Percentiles rank a stretch among this genome's conserved stretches.
phyloP scores from a whole-genome alignment of 257 asterid species.

The Capsicum baccatum region DNA sequence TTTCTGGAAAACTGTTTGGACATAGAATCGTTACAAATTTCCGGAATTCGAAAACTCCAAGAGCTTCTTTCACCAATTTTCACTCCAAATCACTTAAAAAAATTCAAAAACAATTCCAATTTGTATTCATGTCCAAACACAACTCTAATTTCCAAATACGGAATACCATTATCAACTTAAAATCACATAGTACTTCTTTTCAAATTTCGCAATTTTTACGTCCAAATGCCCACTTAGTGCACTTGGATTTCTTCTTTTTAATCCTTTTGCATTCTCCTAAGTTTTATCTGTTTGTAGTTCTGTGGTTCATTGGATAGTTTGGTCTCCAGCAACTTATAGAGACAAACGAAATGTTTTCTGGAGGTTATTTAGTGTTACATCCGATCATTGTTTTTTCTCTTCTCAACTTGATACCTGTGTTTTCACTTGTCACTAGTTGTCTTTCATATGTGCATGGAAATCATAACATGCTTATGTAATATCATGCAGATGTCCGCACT shows the following conservation, averaged over 20 bases:
- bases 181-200: not conserved
- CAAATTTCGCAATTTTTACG: not conserved
- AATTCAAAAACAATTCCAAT: too few species aligned
- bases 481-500: slow-evolving; percentile 84
- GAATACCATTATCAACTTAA: not conserved
- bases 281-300: slow-evolving; percentile 7
- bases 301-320: slow-evolving; percentile 19
- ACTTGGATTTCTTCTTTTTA: not conserved
- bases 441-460: slow-evolving; percentile 11
- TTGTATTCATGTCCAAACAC: not conserved
- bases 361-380: slow-evolving; percentile 10
- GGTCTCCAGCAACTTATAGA: not conserved
- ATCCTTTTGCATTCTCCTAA: slow-evolving; percentile 15
- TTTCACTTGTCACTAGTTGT: slow-evolving; percentile 9
- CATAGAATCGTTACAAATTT: too few species aligned
- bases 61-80: not conserved
- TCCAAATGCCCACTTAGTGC: not conserved
- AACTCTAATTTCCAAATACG: not conserved
- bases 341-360: not conserved
- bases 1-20: too few species aligned
- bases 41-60: not conserved
- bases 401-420: slow-evolving; percentile 18
- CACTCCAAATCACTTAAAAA: not conserved
- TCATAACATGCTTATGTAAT: slow-evolving; percentile 9
- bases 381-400: not conserved